A percentile compares a stretch with the other conserved stretches of the same genome.
Conservation (phyloP, 1,139 yeast species). For the Taiozyma onychis region DNA sequence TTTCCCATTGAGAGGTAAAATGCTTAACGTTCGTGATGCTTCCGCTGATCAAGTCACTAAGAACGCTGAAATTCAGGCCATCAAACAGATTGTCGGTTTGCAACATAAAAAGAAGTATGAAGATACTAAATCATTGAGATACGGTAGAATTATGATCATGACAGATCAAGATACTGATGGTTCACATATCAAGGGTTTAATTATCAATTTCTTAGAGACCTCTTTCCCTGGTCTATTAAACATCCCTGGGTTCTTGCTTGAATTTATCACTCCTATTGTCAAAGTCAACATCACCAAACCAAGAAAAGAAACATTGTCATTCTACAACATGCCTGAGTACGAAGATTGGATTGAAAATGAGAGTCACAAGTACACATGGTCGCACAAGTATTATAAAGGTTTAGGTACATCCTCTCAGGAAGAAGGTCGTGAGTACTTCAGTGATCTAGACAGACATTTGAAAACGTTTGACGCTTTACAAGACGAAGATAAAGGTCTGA, state of each 20-base stretch:
- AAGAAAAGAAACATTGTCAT: constrained; percentile 57
- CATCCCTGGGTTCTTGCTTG: constrained; percentile 87
- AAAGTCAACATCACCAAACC: constrained; percentile 79
- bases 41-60: constrained; percentile 89
- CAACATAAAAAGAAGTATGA: constrained; percentile 88
- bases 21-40: constrained; percentile 94
- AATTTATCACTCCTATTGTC: constrained; percentile 95
- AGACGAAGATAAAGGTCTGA: constrained; percentile 72
- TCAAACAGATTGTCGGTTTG: constrained; percentile 91
- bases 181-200: constrained; percentile 93
- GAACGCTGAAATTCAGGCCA: constrained; percentile 90
- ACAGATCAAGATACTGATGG: constrained; percentile 99
- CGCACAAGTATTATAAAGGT: constrained; percentile 96
- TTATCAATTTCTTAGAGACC: constrained; percentile 88
- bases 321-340: constrained; percentile 94
- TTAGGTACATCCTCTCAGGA: constrained; percentile 83
- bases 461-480: constrained; percentile 80
- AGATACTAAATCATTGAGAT: constrained; percentile 70
- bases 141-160: constrained; percentile 98
- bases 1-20: constrained; percentile 92
- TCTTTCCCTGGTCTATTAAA: constrained; percentile 92
- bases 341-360: constrained; percentile 89
- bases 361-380: constrained; percentile 75
- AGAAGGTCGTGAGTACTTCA: constrained; percentile 88
- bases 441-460: constrained; percentile 79